Percentiles rank a stretch among this genome's conserved stretches.
phyloP scores from a whole-genome alignment of 805 yeast species.

The Saturnispora zaruensis region DNA sequence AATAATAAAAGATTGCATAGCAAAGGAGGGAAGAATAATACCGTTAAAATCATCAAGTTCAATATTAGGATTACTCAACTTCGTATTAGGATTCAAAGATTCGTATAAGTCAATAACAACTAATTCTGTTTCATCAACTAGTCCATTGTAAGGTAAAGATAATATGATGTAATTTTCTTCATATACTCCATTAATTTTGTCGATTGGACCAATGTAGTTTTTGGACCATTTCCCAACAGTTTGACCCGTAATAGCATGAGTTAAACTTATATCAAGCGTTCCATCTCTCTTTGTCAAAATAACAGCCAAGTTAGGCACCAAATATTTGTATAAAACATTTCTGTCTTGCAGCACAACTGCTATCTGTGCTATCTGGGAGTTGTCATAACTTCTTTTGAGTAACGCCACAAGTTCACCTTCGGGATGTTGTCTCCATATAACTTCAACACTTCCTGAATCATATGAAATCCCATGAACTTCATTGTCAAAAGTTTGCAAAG shows the following conservation, averaged over 20 bases:
- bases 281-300: constrained; percentile 1
- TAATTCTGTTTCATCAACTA: constrained; percentile 40
- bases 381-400: constrained; percentile 31
- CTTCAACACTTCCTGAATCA: not conserved
- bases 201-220: not conserved
- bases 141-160: constrained; percentile 45
- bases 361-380: constrained; percentile 42
- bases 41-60: constrained; percentile 15
- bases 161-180: constrained; percentile 84
- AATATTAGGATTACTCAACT: constrained; percentile 18
- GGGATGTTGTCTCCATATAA: constrained; percentile 18
- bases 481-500: constrained; percentile 6
- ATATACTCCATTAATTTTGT: constrained; percentile 39
- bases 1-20: constrained; percentile 48
- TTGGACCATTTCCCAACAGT: constrained; percentile 34
- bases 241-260: constrained; percentile 68
- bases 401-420: constrained; percentile 30
- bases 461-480: constrained; percentile 15
- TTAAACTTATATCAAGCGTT: constrained; percentile 33
- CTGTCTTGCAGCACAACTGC: constrained; percentile 66
- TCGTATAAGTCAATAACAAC: constrained; percentile 76
- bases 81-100: constrained; percentile 44
- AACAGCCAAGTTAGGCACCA: constrained; percentile 59
- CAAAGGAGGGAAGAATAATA: constrained; percentile 38
- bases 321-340: constrained; percentile 72